Evolutionary conservation across 768 basidiomycete species (phyloP).

Genomic region (Austroboletus eburneus): DNA sequence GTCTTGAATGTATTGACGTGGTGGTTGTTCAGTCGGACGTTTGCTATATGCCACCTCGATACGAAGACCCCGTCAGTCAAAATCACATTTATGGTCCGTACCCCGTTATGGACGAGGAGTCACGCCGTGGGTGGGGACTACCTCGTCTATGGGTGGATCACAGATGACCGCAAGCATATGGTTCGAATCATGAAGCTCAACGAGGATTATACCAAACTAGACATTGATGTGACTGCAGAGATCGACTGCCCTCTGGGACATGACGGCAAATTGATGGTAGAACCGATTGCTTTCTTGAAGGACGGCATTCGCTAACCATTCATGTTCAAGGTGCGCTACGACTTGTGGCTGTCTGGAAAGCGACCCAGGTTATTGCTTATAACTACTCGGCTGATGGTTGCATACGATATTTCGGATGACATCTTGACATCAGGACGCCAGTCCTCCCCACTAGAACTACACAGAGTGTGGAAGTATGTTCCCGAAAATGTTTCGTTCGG

Average conservation of each 20-base stretch:
- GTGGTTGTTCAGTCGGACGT: conserved; percentile 12
- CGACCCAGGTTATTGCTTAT: conserved; percentile 21
- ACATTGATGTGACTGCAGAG: conserved; percentile 21
- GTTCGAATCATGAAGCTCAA: conserved; percentile 29
- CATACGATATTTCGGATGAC: conserved; percentile 25
- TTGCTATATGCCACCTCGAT: conserved; percentile 26
- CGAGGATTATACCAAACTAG: conserved; percentile 19
- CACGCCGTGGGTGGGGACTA: conserved; percentile 23
- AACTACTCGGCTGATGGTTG: conserved; percentile 27
- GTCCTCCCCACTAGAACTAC: conserved; percentile 9
- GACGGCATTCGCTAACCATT: not conserved
- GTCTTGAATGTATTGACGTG: not conserved
- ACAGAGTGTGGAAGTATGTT: conserved; percentile 14
- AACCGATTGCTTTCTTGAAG: not conserved
- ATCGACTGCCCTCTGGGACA: conserved; percentile 28
- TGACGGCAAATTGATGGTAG: conserved; percentile 26
- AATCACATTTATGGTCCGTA: conserved; percentile 24
- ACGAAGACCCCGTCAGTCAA: conserved; percentile 25
- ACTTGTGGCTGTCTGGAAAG: conserved; percentile 25
- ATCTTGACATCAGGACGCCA: conserved; percentile 8
- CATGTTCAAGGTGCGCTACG: conserved; percentile 24
- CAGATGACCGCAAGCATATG: conserved; percentile 25
- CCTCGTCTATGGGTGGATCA: conserved; percentile 29
- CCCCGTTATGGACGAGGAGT: conserved; percentile 21
- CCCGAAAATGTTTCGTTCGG: conserved; percentile 26